A percentile compares a stretch with the other conserved stretches of the same genome.
Conservation (phyloP, 2,329 filamentous ascomycete species). For the Xenosphaeropsis pyriputrescens region DNA sequence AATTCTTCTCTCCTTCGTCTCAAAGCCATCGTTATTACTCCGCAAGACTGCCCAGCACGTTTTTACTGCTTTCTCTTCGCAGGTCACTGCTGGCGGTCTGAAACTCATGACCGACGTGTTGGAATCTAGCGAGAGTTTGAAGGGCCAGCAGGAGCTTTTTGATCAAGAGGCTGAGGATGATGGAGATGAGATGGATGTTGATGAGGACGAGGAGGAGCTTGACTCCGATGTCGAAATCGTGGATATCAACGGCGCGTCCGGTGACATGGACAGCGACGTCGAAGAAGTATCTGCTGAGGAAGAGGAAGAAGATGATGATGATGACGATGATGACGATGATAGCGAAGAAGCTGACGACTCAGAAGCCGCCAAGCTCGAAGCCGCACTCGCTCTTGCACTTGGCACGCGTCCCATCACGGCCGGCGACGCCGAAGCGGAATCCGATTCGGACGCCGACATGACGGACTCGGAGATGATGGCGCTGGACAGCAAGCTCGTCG, state of each 20-base stretch:
- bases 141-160: slow-evolving; percentile 79
- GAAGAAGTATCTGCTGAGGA: slow-evolving; percentile 17
- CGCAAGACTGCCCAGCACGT: slow-evolving; percentile 79
- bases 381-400: slow-evolving; percentile 63
- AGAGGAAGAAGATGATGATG: slow-evolving; percentile 19
- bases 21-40: slow-evolving; percentile 72
- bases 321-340: slow-evolving; percentile 26
- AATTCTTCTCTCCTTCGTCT: slow-evolving; percentile 78
- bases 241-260: slow-evolving; percentile 27
- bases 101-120: slow-evolving; percentile 54
- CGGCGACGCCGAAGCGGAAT: slow-evolving; percentile 43
- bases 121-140: slow-evolving; percentile 62
- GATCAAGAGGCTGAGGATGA: slow-evolving; percentile 49
- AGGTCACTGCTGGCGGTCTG: slow-evolving; percentile 60
- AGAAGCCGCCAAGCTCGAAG: slow-evolving; percentile 37
- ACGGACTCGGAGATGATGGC: slow-evolving; percentile 92
- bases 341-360: slow-evolving; percentile 23
- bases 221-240: slow-evolving; percentile 34
- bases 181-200: slow-evolving; percentile 35
- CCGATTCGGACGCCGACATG: slow-evolving; percentile 66
- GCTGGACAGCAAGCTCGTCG: slow-evolving; percentile 67
- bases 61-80: slow-evolving; percentile 66
- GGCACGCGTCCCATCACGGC: slow-evolving; percentile 40
- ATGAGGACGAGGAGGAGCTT: slow-evolving; percentile 22
- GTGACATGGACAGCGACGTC: slow-evolving; percentile 17